Evolutionary conservation across 306 rosid species (phyloP).

Genomic region (Rosa persica): DNA sequence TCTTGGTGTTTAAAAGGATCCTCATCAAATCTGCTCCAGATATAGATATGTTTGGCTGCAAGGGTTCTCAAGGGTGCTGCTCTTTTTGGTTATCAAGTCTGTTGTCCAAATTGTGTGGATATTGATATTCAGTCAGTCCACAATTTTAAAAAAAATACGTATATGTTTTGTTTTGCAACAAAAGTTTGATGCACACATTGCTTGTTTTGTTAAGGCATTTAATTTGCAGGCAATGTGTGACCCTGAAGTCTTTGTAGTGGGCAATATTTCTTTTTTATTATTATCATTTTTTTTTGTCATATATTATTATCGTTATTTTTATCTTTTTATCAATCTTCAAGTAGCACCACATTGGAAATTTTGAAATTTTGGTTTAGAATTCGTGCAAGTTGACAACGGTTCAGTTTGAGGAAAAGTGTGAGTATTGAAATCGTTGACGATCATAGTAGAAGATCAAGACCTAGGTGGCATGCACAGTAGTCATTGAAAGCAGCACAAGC

Average conservation of each 20-base stretch:
- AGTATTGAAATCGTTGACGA: background rate
- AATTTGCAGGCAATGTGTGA: background rate
- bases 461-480: background rate
- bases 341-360: background rate
- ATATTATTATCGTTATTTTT: background rate
- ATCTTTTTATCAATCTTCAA: background rate
- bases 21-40: background rate
- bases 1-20: background rate
- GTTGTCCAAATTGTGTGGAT: background rate
- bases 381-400: background rate
- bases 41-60: background rate
- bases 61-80: background rate
- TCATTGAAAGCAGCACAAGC: background rate
- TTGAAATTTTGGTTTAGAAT: background rate
- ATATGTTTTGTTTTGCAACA: background rate
- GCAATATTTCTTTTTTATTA: no score
- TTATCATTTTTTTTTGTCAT: background rate
- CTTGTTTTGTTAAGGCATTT: background rate
- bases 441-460: background rate
- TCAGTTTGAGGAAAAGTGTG: background rate
- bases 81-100: background rate
- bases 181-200: background rate
- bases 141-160: background rate
- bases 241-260: background rate
- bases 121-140: background rate